phyloP scores from a whole-genome alignment of 2,329 filamentous ascomycete genomes.

The Colletotrichum truncatum region DNA sequence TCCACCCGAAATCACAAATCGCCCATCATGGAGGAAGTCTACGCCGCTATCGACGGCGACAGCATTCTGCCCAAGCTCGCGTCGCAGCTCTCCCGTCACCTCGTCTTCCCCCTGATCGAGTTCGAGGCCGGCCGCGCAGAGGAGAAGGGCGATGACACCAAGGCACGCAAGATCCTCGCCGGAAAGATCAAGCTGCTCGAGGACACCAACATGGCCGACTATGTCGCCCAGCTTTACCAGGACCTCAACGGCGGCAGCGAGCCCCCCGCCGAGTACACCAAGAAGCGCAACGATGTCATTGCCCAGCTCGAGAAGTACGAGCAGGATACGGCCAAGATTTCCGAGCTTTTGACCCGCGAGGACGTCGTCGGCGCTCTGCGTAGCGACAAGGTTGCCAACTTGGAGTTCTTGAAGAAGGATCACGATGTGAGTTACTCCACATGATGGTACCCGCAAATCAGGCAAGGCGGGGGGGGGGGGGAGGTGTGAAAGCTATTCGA shows the following conservation, averaged over 20 bases:
- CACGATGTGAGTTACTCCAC: conserved; percentile 74
- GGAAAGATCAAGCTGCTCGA: conserved; percentile 95
- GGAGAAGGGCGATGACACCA: conserved; percentile 69
- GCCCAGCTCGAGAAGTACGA: conserved; percentile 83
- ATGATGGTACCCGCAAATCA: too few relatives aligned
- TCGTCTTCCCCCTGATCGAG: conserved; percentile 96
- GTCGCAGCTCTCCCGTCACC: conserved; percentile 91
- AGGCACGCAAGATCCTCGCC: conserved; percentile 77
- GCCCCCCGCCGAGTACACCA: conserved; percentile 84
- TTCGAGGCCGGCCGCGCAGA: conserved; percentile 86
- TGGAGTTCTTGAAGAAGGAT: conserved; percentile 97
- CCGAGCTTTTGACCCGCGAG: conserved; percentile 85
- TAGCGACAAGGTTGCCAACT: conserved; percentile 98
- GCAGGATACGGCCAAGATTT: conserved; percentile 89
- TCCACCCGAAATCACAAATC: background rate
- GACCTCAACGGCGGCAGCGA: conserved; percentile 85
- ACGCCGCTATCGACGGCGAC: conserved; percentile 32
- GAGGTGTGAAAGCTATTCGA: too few relatives aligned
- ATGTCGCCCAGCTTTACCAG: conserved; percentile 90
- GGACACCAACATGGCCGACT: conserved; percentile 99
- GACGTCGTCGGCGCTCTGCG: conserved; percentile 90
- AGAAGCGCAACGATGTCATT: conserved; percentile 90
- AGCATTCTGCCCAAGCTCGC: conserved; percentile 88
- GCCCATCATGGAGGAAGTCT: conserved; percentile 33
- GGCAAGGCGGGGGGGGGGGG: background rate